Evolutionary conservation across 441 rosid genomes (phyloP).

Genomic region (Gossypium lobatum): DNA sequence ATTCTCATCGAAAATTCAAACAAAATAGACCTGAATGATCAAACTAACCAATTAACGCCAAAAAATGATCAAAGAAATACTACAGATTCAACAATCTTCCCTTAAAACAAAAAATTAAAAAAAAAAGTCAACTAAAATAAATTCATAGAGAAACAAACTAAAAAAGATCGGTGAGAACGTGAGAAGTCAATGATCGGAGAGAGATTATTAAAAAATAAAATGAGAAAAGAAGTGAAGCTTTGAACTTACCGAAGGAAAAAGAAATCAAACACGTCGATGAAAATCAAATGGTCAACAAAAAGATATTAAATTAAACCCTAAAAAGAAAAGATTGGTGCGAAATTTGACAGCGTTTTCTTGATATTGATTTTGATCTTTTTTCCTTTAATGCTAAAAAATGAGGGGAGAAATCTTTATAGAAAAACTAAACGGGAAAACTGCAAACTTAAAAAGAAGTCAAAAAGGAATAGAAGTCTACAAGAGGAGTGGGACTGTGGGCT

Average conservation of each 20-base stretch:
- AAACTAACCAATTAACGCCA: neutral
- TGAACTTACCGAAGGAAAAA: slow-evolving; percentile 14
- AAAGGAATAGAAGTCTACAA: neutral
- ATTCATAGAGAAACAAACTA: neutral
- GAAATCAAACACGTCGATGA: neutral
- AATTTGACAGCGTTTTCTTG: too few species aligned
- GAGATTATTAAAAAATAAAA: neutral
- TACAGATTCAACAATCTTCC: neutral
- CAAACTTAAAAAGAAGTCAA: slow-evolving; percentile 4
- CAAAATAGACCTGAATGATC: neutral
- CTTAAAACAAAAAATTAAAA: neutral
- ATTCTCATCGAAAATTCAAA: slow-evolving; percentile 1
- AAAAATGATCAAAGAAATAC: neutral
- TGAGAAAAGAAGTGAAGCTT: neutral
- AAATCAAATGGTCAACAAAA: neutral
- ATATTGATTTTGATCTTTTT: too few species aligned
- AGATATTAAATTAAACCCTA: too few species aligned
- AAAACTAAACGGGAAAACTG: slow-evolving; percentile 8
- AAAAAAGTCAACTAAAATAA: neutral
- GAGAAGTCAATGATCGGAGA: neutral
- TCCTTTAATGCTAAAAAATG: neutral
- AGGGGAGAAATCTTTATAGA: neutral
- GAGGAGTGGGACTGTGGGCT: neutral
- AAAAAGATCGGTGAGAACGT: slow-evolving; percentile 14
- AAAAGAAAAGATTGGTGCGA: too few species aligned